These are phyloP conservation scores for Lactuca sativa DNA, from an alignment of 129 eudicot species.

Conservation along the genomic window DNA sequence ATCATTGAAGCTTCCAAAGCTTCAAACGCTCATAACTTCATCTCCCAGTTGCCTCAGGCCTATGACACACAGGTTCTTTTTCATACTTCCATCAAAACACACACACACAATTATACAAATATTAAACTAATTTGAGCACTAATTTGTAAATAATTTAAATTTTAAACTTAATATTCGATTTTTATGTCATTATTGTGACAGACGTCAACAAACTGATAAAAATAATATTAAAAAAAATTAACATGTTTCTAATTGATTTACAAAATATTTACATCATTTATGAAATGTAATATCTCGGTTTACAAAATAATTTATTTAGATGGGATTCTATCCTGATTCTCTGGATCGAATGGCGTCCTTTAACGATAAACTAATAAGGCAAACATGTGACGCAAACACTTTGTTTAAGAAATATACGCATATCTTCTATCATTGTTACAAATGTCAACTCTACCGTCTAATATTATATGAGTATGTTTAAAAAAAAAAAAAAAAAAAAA, in stretches of 20 bases:
- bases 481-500: too few species aligned
- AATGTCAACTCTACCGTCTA: slow-evolving; percentile 10
- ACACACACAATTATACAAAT: too few species aligned
- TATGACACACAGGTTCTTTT: slow-evolving; percentile 87
- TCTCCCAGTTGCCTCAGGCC: slow-evolving; percentile 73
- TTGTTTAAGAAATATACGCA: slow-evolving; percentile 14
- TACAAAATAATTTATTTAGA: neutral
- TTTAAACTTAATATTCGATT: too few species aligned
- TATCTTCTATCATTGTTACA: slow-evolving; percentile 14
- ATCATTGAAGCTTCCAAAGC: slow-evolving; percentile 88
- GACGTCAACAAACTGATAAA: too few species aligned
- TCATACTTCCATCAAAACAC: neutral
- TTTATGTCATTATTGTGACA: too few species aligned
- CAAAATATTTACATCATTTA: neutral
- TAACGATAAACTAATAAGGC: slow-evolving; percentile 12
- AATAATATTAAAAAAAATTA: too few species aligned
- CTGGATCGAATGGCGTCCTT: slow-evolving; percentile 12
- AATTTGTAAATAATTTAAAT: too few species aligned
- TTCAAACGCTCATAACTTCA: slow-evolving; percentile 91
- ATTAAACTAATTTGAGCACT: too few species aligned
- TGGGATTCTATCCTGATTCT: neutral
- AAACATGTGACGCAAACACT: slow-evolving; percentile 14
- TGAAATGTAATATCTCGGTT: neutral
- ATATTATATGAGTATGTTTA: neutral
- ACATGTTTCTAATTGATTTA: too few species aligned